Percentiles rank a stretch among this genome's conserved stretches.
These are phyloP conservation scores for Antrodiella citrinella DNA, from an alignment of 768 basidiomycete genomes.

Conservation along the genomic window DNA sequence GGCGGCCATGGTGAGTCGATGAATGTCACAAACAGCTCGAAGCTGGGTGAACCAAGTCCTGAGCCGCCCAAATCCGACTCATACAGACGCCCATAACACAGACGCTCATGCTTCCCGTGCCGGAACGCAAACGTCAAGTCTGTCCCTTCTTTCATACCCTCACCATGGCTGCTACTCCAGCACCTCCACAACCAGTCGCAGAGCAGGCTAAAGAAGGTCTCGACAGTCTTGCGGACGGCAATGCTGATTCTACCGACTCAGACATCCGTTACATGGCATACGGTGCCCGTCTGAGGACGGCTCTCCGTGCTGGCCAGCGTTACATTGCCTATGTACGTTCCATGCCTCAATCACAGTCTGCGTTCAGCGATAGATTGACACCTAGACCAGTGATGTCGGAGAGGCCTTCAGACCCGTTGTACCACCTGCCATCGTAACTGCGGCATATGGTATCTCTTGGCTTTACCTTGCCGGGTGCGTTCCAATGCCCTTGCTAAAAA, in stretches of 20 bases:
- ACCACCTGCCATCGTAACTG: conserved; percentile 59
- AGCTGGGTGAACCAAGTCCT: conserved; percentile 1
- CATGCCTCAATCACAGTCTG: neutral
- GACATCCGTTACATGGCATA: conserved; percentile 70
- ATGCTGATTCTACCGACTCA: conserved; percentile 61
- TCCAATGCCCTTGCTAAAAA: neutral
- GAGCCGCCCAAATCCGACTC: conserved; percentile 5
- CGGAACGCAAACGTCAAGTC: neutral
- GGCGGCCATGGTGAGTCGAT: conserved; percentile 19
- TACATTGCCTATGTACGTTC: conserved; percentile 70
- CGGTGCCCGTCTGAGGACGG: conserved; percentile 69
- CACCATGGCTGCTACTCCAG: conserved; percentile 1
- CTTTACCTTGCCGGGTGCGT: conserved; percentile 60
- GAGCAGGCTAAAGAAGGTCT: conserved; percentile 39
- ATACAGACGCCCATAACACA: neutral
- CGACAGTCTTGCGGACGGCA: conserved; percentile 49
- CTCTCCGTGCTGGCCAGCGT: conserved; percentile 56
- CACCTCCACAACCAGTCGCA: conserved; percentile 11
- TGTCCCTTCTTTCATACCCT: conserved; percentile 1
- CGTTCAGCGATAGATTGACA: conserved; percentile 14
- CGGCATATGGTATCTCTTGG: conserved; percentile 80
- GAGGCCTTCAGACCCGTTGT: conserved; percentile 80
- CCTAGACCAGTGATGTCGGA: conserved; percentile 72
- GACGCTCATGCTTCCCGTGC: neutral
- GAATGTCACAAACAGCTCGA: neutral